These are phyloP conservation scores for Leptomonas pyrrhocoris DNA, from an alignment of 208 protist species.

Conservation along the genomic window DNA sequence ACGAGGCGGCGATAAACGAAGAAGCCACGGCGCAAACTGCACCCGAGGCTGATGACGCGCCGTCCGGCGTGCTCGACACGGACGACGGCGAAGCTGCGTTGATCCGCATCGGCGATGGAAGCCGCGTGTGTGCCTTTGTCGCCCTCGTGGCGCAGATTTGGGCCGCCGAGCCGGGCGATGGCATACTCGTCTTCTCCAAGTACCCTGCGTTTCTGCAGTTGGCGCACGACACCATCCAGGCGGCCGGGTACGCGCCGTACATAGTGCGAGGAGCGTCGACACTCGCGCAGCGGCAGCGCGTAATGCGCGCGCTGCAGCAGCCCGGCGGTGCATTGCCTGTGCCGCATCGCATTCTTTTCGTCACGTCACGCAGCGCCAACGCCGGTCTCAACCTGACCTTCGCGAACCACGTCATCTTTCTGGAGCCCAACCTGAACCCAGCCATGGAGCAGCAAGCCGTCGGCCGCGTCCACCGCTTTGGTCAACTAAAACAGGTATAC, in stretches of 20 bases:
- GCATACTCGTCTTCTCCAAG: constrained; percentile 58
- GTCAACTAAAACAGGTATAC: constrained; percentile 70
- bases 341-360: constrained; percentile 49
- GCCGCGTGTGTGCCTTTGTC: constrained; percentile 37
- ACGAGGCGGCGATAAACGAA: not conserved
- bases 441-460: constrained; percentile 78
- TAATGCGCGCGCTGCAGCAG: constrained; percentile 38
- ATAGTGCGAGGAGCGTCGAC: constrained; percentile 46
- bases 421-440: constrained; percentile 76
- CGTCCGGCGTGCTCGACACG: not conserved
- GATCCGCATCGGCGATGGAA: constrained; percentile 36
- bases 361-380: constrained; percentile 60
- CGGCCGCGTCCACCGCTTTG: constrained; percentile 90
- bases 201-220: constrained; percentile 40
- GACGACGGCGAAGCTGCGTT: constrained; percentile 25
- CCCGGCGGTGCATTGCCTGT: constrained; percentile 1
- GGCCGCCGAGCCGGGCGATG: constrained; percentile 30
- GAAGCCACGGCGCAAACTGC: not conserved
- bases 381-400: constrained; percentile 76
- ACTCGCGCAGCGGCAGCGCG: constrained; percentile 43
- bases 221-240: constrained; percentile 26
- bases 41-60: not conserved
- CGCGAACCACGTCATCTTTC: constrained; percentile 76
- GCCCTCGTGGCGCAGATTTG: constrained; percentile 44
- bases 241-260: constrained; percentile 33